phyloP scores from a whole-genome alignment of 2,329 filamentous ascomycete species.

The Parafenestella ontariensis region DNA sequence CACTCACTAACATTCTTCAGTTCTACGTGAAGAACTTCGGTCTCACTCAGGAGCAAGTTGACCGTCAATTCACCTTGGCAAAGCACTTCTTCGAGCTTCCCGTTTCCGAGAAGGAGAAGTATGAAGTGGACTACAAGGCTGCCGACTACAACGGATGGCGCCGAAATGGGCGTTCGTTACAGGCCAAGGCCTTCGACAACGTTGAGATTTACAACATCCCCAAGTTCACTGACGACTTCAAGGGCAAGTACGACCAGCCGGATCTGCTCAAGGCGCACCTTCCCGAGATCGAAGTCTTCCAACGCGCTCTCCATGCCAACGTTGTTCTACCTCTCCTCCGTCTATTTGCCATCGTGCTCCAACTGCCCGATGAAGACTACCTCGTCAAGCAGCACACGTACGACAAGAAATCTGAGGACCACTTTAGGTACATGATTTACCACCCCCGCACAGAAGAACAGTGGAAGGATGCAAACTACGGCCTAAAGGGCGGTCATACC shows the following conservation, averaged over 20 bases:
- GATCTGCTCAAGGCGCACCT: slow-evolving; percentile 53
- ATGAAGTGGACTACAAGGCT: slow-evolving; percentile 51
- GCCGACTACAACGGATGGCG: slow-evolving; percentile 63
- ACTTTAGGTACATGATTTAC: slow-evolving; percentile 70
- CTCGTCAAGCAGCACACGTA: slow-evolving; percentile 65
- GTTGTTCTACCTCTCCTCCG: slow-evolving; percentile 65
- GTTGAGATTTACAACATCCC: slow-evolving; percentile 67
- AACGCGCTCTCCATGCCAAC: slow-evolving; percentile 57
- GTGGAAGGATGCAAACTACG: slow-evolving; percentile 51
- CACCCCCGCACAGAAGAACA: slow-evolving; percentile 58
- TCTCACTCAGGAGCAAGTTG: slow-evolving; percentile 65
- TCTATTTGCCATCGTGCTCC: slow-evolving; percentile 67
- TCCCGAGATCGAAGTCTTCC: slow-evolving; percentile 64
- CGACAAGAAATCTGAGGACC: slow-evolving; percentile 64
- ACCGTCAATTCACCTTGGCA: slow-evolving; percentile 67
- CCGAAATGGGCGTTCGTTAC: slow-evolving; percentile 39
- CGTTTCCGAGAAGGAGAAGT: slow-evolving; percentile 66
- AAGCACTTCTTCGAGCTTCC: slow-evolving; percentile 65
- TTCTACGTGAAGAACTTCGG: slow-evolving; percentile 70
- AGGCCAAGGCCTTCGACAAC: slow-evolving; percentile 58
- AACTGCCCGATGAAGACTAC: slow-evolving; percentile 66
- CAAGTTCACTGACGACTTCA: slow-evolving; percentile 67
- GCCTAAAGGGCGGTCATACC: slow-evolving; percentile 61
- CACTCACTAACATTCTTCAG: slow-evolving; percentile 45
- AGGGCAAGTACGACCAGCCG: slow-evolving; percentile 44